Evolutionary conservation across 1,284 basidiomycete species (phyloP), one percentile per base, ranked within the genome.

Genomic region (Cutaneotrichosporon spelunceum): DNA sequence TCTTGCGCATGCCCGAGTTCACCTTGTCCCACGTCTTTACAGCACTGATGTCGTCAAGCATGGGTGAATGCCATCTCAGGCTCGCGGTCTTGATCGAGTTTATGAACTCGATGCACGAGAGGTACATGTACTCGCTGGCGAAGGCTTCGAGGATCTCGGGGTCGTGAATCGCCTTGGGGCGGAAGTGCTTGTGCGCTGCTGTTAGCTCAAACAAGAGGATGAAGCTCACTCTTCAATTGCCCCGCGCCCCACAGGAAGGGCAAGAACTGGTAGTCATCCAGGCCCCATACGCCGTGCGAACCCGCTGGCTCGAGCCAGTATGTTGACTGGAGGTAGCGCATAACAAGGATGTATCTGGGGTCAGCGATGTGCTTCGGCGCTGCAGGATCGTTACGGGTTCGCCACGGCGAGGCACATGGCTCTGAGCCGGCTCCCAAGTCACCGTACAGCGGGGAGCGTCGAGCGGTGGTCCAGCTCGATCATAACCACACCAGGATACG

Each of bases 231-330:
- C 79, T 84, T 82, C 58, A 96, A 81, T 59, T 79, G 78, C 0
- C 89, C 89, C 1, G 89, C 85, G 4, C 93, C 93, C 78, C 89
- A 95, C 10, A 96, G 77, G 80, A 98, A 99, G 0, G 94, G 94
- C 3, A 97, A 82, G 79, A 98, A 98, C 70, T 97, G 93, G 73
- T 98, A 99, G 74, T 99, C 95, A 73, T 99, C 95, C 56, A 99
- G 81, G 1, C 96, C 96, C 92, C 95, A 99, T 0, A 98, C 96
- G 1, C 95, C 95, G 77, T 98, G 95, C 9, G 93, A 96, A 19
- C 94, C 94, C 2, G 95, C 94, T 4, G 95, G 95, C 76, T 98
- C 95, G 0, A 99, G 85, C 94, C 95, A 98, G 76, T 99, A 99
- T 2, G 89, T 88, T 2, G 90, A 91, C 71, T 98, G 95, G 13